Evolutionary conservation across 108 stramenopile species (phyloP).

Genomic region (Cyclotella baltica): DNA sequence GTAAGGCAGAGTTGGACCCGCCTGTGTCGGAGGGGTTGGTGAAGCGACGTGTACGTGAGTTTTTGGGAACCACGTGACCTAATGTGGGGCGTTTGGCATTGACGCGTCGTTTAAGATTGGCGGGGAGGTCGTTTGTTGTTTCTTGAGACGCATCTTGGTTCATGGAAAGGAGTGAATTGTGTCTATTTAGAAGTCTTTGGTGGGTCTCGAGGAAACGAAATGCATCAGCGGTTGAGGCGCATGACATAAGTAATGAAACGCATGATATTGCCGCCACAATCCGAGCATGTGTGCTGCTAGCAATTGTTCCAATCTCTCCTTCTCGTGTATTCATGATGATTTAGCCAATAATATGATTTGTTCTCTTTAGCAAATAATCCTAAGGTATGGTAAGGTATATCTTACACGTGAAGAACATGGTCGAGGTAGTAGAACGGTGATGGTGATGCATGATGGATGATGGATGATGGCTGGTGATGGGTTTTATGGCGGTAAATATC

Average conservation of each 20-base stretch:
- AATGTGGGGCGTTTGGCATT: slow-evolving; percentile 71
- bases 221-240: slow-evolving; percentile 3
- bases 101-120: slow-evolving; percentile 79
- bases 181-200: neutral
- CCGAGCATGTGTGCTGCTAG: neutral
- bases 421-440: neutral
- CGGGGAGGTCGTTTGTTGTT: slow-evolving; percentile 58
- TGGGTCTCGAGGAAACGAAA: neutral
- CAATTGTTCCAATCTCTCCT: neutral
- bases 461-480: slow-evolving; percentile 5
- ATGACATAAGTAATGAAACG: neutral
- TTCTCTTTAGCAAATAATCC: neutral
- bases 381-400: too few relatives aligned
- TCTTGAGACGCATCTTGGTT: slow-evolving; percentile 18
- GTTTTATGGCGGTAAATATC: neutral
- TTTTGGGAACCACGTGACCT: slow-evolving; percentile 81
- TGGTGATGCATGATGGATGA: slow-evolving; percentile 1
- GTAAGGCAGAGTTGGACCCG: slow-evolving; percentile 62
- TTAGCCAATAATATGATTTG: neutral
- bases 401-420: neutral
- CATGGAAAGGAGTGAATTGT: slow-evolving; percentile 1
- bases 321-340: neutral
- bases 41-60: slow-evolving; percentile 41
- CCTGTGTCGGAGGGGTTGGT: slow-evolving; percentile 50
- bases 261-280: neutral